Evolutionary conservation across 805 yeast species (phyloP).

Genomic region (Sugiyamaella smithiae): DNA sequence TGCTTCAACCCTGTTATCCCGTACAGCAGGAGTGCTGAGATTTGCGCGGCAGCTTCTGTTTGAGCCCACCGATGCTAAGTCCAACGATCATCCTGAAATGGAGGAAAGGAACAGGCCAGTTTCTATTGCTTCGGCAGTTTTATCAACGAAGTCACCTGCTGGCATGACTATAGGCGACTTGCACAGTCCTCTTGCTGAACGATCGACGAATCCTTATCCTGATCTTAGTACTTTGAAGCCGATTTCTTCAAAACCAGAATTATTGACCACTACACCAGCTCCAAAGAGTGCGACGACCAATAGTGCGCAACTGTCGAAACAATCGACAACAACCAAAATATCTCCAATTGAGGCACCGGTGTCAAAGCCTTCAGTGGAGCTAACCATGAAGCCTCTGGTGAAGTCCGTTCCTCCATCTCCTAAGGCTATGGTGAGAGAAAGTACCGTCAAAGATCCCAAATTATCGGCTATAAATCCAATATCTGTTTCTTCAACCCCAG

Average conservation of each 20-base stretch:
- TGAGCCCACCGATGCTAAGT: constrained; percentile 10
- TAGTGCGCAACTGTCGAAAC: background rate
- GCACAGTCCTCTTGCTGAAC: constrained; percentile 1
- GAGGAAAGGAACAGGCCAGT: background rate
- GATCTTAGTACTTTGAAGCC: background rate
- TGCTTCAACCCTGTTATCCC: background rate
- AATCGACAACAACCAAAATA: background rate
- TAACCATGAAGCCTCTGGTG: background rate
- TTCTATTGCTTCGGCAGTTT: background rate
- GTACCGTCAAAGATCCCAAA: background rate
- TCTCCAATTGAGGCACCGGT: background rate
- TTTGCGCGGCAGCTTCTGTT: constrained; percentile 22
- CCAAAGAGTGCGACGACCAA: background rate
- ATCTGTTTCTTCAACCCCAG: background rate
- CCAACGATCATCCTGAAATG: background rate
- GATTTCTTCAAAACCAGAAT: background rate
- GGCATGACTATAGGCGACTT: background rate
- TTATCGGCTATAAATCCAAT: background rate
- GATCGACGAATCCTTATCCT: constrained; percentile 1
- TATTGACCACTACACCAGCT: background rate
- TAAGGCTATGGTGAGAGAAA: background rate
- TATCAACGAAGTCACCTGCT: background rate
- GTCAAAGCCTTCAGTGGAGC: background rate
- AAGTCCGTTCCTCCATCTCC: background rate
- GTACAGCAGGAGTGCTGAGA: constrained; percentile 20